Evolutionary conservation across 805 yeast genomes (phyloP).

Genomic region (Ascoidea tarda): DNA sequence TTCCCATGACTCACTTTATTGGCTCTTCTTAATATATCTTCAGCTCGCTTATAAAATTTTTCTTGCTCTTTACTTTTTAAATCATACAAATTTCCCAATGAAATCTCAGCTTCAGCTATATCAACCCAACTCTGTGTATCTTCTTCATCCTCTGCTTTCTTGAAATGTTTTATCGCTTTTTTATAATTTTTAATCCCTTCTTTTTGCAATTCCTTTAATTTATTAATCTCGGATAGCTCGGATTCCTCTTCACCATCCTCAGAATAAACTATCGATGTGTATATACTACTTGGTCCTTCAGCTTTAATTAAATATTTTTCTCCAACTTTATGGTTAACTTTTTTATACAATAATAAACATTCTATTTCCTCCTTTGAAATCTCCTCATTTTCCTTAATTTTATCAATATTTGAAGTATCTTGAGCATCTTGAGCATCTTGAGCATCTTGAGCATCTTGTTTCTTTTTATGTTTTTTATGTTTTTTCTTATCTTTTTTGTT

Average conservation of each 20-base stretch:
- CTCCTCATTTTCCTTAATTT: neutral
- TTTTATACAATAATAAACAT: constrained; percentile 18
- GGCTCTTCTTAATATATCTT: constrained; percentile 50
- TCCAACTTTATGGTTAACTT: constrained; percentile 39
- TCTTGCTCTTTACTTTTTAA: constrained; percentile 58
- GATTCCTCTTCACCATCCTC: constrained; percentile 27
- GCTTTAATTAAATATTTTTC: constrained; percentile 52
- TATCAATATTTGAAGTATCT: neutral
- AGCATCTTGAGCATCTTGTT: too few species aligned
- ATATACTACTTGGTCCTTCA: constrained; percentile 42
- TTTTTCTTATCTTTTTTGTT: neutral
- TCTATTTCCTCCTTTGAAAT: constrained; percentile 8
- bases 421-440: too few species aligned
- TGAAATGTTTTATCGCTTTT: constrained; percentile 43
- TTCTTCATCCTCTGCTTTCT: constrained; percentile 48
- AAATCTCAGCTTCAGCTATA: constrained; percentile 75
- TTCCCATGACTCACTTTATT: constrained; percentile 72
- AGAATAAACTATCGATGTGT: constrained; percentile 43
- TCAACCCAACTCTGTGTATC: constrained; percentile 75
- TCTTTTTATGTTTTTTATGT: too few species aligned
- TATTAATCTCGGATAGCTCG: constrained; percentile 10
- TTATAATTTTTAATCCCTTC: constrained; percentile 32
- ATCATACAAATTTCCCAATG: constrained; percentile 61
- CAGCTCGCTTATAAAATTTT: constrained; percentile 52
- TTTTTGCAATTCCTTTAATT: constrained; percentile 27